phyloP scores from a whole-genome alignment of 192 early-diverging fungal genomes.

The Coemansia sp. region DNA sequence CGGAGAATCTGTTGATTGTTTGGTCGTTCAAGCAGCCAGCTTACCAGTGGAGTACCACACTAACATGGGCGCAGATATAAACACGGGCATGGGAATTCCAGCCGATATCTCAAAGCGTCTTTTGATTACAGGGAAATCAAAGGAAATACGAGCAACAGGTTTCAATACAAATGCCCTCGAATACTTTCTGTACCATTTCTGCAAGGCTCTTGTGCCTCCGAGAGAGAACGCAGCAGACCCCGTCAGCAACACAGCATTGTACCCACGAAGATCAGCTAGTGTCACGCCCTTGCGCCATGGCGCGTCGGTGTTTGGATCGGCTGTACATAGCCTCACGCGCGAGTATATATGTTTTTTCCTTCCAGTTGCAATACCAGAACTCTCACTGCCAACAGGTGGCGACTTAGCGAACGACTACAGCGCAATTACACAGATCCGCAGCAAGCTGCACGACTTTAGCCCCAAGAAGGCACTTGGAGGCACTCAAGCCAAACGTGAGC shows the following conservation, averaged over 20 bases:
- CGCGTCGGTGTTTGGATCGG: slow-evolving; percentile 11
- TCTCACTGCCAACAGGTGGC: background rate
- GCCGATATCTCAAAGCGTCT: slow-evolving; percentile 22
- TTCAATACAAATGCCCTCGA: slow-evolving; percentile 32
- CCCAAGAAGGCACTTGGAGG: slow-evolving; percentile 1
- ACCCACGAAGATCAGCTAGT: slow-evolving; percentile 5
- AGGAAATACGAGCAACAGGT: slow-evolving; percentile 1
- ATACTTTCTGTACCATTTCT: slow-evolving; percentile 38
- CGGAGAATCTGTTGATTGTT: background rate
- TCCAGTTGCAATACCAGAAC: slow-evolving; percentile 39
- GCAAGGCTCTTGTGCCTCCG: slow-evolving; percentile 34
- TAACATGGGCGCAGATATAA: slow-evolving; percentile 5
- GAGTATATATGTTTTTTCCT: slow-evolving; percentile 43
- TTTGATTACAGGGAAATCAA: background rate
- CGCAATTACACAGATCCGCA: slow-evolving; percentile 34
- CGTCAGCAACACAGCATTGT: background rate
- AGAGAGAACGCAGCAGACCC: slow-evolving; percentile 11
- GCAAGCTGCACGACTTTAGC: slow-evolving; percentile 35
- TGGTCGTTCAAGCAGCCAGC: slow-evolving; percentile 14
- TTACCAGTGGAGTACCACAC: slow-evolving; percentile 32
- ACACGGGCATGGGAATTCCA: slow-evolving; percentile 14
- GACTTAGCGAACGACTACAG: slow-evolving; percentile 16
- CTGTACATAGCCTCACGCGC: slow-evolving; percentile 21
- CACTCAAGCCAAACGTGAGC: background rate
- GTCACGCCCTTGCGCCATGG: slow-evolving; percentile 8